Base-by-base conservation (phyloP, 768 basidiomycete species). In the Boletus patriciae region DNA sequence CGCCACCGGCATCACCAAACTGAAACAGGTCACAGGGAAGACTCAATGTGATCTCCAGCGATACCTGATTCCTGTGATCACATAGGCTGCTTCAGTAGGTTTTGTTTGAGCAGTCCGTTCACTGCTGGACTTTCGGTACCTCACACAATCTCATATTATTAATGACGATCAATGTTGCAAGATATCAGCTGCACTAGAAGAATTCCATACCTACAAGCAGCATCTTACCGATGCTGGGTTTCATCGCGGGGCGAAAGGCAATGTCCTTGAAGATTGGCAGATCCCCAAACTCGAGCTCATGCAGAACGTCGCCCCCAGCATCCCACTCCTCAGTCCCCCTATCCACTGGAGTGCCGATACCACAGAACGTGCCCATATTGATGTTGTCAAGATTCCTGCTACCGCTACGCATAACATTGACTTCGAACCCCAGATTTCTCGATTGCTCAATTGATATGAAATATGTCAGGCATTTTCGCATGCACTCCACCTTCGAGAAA, bases 261-360 rank as follows among this genome's bases (percentile, higher is more conserved):
- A 66, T 8, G 45, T 66, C 1, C 70, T 74, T 33, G 40, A 71
- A 9, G 56, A 77, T 46, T 79, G 72, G 64, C 46, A 72, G 9
- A 78, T 80, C 42, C 78, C 75, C 0, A 80, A 80, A 58, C 70
- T 79, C 5, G 71, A 77, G 41, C 60, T 75, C 13, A 57, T 77
- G 21, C 74, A 76, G 19, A 73, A 69, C 41, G 66, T 78, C 6
- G 54, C 65, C 9, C 51, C 58, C 0, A 73, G 62, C 50, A 74
- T 76, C 10, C 47, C 50, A 6, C 34, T 48, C n/a, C 62, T 66
- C 21, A 74, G 77, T 0, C 62, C 61, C 4, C 47, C 70, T 6
- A 65, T 69, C 5, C 72, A 78, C 49, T 76, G 68, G 70, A 71
- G 73, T 44, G 69, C 72, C 0, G 70, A 80, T 61, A 59, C 63